Evolutionary conservation across 345 rosid genomes (phyloP).

Genomic region (Eucalyptus pauciflora): DNA sequence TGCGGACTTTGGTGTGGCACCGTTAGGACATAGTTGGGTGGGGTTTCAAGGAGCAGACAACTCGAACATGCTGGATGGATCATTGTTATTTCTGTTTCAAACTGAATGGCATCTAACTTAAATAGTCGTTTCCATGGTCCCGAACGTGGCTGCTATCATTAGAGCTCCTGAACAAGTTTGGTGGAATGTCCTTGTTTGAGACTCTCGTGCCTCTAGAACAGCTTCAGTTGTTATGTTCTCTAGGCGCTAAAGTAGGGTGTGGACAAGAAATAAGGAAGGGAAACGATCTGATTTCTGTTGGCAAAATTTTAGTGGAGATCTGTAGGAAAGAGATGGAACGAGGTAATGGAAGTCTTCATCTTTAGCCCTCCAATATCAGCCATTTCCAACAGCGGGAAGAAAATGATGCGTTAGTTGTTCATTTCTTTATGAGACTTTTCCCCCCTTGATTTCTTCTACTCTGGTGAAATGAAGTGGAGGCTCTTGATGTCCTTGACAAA

Average conservation of each 20-base stretch:
- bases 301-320: background rate
- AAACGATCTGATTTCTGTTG: background rate
- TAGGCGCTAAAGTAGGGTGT: background rate
- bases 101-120: background rate
- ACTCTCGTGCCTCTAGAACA: background rate
- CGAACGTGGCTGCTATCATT: background rate
- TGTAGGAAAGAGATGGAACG: background rate
- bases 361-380: background rate
- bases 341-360: background rate
- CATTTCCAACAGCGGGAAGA: background rate
- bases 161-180: background rate
- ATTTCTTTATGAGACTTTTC: background rate
- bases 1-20: background rate
- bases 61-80: background rate
- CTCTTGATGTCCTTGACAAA: background rate
- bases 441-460: background rate
- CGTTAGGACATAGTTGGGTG: background rate
- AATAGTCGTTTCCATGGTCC: background rate
- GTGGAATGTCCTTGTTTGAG: background rate
- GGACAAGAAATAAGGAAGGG: background rate
- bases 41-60: background rate
- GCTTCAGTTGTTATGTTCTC: background rate
- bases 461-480: background rate
- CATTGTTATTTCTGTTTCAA: background rate
- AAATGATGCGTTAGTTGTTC: background rate